Base-by-base conservation (phyloP, 164 flowering plant species). In the Stephania yunnanensis region DNA sequence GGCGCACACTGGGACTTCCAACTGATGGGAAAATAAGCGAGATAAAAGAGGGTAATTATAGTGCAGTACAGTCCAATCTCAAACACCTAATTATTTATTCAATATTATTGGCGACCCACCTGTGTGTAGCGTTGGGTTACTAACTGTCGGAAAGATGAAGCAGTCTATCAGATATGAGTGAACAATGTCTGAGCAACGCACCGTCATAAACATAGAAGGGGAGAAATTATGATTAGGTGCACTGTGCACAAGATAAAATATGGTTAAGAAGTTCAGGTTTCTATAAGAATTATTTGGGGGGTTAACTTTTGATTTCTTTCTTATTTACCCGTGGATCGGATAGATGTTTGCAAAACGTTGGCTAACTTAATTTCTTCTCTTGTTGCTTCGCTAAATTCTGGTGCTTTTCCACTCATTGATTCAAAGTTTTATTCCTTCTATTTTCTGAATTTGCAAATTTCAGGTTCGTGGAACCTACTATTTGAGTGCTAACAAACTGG, bases 391-490 rank as follows among this genome's bases (percentile, higher is more conserved):
- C 7, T 63, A 20, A 63, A 19, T 63, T 65, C 50, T 50, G 11
- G 55, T 48, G 55, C 55, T 1, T 50, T 50, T 50, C 15, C 55
- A 50, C 4, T 50, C 15, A 50, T 50, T 50, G 55, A 50, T 50
- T 50, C 55, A 50, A 50, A 50, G 11, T 15, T 50, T 48, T 8
- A 10, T 50, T 11, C 12, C 53, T 50, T 52, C 42, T 36, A 36
- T 9, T 30, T 11, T 46, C 19, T 53, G 19, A 4, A 7, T 58
- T 44, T 30, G 10, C 46, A 15, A 55, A 76, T 13, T 73, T 71
- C 81, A 93, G 97, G 76, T 93, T 73, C 86, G 97, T 64, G 98
- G 98, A 69, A 87, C 86, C 46, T 90, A 92, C 75, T 93, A 89
- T 71, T 68, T 92, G 69, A 86, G 87, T 81, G 76, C 90, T 53